Evolutionary conservation across 495 filamentous ascomycete genomes (phyloP).

Genomic region (Tetracladium setigerum): DNA sequence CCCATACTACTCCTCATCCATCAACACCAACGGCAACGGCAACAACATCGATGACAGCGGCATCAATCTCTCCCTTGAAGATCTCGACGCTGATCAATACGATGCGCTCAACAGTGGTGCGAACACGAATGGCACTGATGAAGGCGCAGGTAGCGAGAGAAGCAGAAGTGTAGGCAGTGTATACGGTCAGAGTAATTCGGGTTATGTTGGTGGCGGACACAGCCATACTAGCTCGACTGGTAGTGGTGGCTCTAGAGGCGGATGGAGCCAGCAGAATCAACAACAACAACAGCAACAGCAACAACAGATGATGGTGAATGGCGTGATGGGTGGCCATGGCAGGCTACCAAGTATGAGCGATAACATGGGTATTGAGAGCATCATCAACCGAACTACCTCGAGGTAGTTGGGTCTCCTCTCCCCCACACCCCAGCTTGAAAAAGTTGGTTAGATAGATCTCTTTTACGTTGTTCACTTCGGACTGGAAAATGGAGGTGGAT

Average conservation of each 20-base stretch:
- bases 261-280: constrained; percentile 23
- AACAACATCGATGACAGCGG: constrained; percentile 10
- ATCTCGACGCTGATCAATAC: constrained; percentile 15
- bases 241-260: constrained; percentile 16
- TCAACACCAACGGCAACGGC: not conserved
- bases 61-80: constrained; percentile 7
- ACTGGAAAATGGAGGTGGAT: too few relatives aligned
- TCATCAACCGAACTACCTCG: constrained; percentile 37
- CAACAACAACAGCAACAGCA: constrained; percentile 29
- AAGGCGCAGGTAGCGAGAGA: not conserved
- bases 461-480: too few relatives aligned
- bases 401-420: constrained; percentile 1
- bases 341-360: constrained; percentile 36
- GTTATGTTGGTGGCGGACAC: not conserved
- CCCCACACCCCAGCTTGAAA: too few relatives aligned
- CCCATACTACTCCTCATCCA: not conserved
- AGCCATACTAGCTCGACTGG: constrained; percentile 25
- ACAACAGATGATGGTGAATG: too few relatives aligned
- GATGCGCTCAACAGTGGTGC: constrained; percentile 8
- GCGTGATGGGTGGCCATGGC: constrained; percentile 16
- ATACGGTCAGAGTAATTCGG: not conserved
- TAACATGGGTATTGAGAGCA: constrained; percentile 49
- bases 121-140: constrained; percentile 3
- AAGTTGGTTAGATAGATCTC: too few relatives aligned
- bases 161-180: constrained; percentile 2